These are phyloP conservation scores for Trichophyton simii DNA, from an alignment of 2,329 filamentous ascomycete genomes.

Conservation along the genomic window DNA sequence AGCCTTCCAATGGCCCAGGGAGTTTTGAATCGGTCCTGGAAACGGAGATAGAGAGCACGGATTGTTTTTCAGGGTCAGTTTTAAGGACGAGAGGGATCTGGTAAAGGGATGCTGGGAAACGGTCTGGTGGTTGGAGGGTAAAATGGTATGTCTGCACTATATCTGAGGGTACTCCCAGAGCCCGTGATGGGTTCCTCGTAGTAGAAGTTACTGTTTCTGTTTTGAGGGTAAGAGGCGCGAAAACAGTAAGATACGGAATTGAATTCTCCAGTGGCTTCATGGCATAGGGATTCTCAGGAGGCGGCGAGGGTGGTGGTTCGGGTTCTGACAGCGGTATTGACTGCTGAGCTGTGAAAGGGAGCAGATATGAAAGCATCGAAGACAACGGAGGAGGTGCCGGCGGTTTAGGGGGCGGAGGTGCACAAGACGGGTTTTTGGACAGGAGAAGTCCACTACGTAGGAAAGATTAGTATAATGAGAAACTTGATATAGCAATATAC, in stretches of 20 bases:
- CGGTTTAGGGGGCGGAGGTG: slow-evolving; percentile 14
- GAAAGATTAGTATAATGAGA: slow-evolving; percentile 14
- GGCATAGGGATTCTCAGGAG: slow-evolving; percentile 53
- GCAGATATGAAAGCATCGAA: slow-evolving; percentile 28
- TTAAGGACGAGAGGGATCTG: slow-evolving; percentile 25
- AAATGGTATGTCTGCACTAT: slow-evolving; percentile 26
- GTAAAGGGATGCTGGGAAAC: slow-evolving; percentile 25
- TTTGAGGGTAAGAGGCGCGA: slow-evolving; percentile 52
- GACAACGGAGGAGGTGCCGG: slow-evolving; percentile 21
- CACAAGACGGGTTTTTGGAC: slow-evolving; percentile 19
- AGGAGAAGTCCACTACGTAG: slow-evolving; percentile 23
- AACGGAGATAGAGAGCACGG: slow-evolving; percentile 23
- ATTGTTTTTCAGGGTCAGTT: slow-evolving; percentile 25
- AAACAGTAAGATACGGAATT: slow-evolving; percentile 56
- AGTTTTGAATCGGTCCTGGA: slow-evolving; percentile 14
- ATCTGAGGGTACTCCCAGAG: slow-evolving; percentile 11
- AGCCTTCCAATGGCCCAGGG: slow-evolving; percentile 22
- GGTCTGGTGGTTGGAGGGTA: slow-evolving; percentile 25
- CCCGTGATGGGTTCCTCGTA: slow-evolving; percentile 5
- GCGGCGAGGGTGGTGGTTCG: slow-evolving; percentile 21
- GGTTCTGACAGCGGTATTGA: slow-evolving; percentile 5
- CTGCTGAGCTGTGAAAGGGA: slow-evolving; percentile 27
- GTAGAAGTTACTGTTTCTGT: slow-evolving; percentile 17
- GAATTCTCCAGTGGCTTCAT: slow-evolving; percentile 43
- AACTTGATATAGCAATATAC: background rate